phyloP scores from a whole-genome alignment of 192 early-diverging fungal genomes.

The Podochytrium sp. region DNA sequence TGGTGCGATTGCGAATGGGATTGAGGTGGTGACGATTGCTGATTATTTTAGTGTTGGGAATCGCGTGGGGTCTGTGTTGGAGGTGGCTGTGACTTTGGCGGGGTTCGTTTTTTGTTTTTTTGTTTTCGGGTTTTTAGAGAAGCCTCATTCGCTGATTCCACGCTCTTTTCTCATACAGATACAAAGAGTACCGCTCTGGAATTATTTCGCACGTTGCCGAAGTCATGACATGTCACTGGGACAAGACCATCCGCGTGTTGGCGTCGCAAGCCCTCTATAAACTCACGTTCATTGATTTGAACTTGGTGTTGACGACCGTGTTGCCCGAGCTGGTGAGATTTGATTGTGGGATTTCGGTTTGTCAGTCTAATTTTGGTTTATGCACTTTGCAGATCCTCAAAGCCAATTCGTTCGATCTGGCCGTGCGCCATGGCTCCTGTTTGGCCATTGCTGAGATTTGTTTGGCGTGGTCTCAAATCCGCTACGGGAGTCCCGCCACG shows the following conservation, averaged over 20 bases:
- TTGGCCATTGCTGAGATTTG: conserved; percentile 65
- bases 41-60: conserved; percentile 95
- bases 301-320: conserved; percentile 22
- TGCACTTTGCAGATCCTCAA: conserved; percentile 50
- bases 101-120: conserved; percentile 50
- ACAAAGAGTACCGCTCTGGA: conserved; percentile 73
- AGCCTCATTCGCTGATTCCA: no score
- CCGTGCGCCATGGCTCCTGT: conserved; percentile 64
- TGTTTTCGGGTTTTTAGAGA: no score
- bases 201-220: conserved; percentile 74
- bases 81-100: conserved; percentile 74
- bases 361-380: no score
- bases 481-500: background rate
- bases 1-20: conserved; percentile 80
- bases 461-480: conserved; percentile 44
- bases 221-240: conserved; percentile 83
- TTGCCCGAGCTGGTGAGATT: conserved; percentile 28
- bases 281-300: conserved; percentile 52
- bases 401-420: conserved; percentile 49
- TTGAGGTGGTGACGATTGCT: conserved; percentile 85
- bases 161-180: conserved; percentile 45
- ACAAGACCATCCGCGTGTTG: conserved; percentile 75
- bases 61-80: conserved; percentile 72
- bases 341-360: background rate
- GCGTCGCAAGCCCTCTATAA: conserved; percentile 73